Evolutionary conservation across 2,329 filamentous ascomycete genomes (phyloP).

Genomic region (Fusarium begoniae): DNA sequence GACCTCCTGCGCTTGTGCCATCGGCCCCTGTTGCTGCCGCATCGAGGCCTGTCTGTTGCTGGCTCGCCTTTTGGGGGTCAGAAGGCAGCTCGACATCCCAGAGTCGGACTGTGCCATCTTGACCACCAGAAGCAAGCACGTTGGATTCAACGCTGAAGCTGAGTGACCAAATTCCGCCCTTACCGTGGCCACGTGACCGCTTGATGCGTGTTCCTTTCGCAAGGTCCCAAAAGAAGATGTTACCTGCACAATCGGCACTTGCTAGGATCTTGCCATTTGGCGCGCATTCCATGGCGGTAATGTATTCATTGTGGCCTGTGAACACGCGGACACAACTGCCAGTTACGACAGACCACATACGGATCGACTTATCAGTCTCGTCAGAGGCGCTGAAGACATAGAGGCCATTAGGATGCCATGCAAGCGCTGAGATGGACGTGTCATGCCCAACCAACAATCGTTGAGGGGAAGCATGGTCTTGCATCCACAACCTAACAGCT

Average conservation of each 20-base stretch:
- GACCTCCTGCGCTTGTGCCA: slow-evolving; percentile 45
- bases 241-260: slow-evolving; percentile 86
- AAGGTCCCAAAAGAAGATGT: slow-evolving; percentile 94
- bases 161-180: slow-evolving; percentile 92
- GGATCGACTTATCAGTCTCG: slow-evolving; percentile 85
- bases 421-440: slow-evolving; percentile 87
- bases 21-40: slow-evolving; percentile 55
- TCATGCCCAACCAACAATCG: slow-evolving; percentile 93
- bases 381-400: slow-evolving; percentile 94
- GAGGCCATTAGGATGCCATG: slow-evolving; percentile 93
- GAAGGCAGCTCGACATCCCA: slow-evolving; percentile 88
- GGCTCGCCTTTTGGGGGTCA: slow-evolving; percentile 67
- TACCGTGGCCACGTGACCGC: slow-evolving; percentile 91
- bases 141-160: slow-evolving; percentile 94
- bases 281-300: slow-evolving; percentile 85
- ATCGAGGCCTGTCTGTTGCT: slow-evolving; percentile 55
- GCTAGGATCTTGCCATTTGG: slow-evolving; percentile 92
- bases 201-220: slow-evolving; percentile 87
- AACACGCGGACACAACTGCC: slow-evolving; percentile 91
- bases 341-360: slow-evolving; percentile 95
- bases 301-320: slow-evolving; percentile 87
- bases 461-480: slow-evolving; percentile 89
- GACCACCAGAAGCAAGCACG: slow-evolving; percentile 87
- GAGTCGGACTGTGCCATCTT: slow-evolving; percentile 90
- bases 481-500: slow-evolving; percentile 89